phyloP scores from a whole-genome alignment of 768 basidiomycete species.

The Pleurotus ostreatus region DNA sequence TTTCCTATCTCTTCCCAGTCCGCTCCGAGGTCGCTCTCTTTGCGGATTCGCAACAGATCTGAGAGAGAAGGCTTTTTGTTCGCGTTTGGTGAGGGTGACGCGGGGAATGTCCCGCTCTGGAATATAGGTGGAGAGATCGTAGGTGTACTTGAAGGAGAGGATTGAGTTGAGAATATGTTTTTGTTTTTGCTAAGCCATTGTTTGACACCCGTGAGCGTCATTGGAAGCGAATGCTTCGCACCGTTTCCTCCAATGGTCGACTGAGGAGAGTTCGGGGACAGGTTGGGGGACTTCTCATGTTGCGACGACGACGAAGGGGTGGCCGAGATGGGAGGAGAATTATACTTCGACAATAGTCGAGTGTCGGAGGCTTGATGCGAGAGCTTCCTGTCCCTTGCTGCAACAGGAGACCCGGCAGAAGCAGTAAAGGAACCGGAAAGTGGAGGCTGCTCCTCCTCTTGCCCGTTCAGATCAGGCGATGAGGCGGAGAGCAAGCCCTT shows the following conservation, averaged over 20 bases:
- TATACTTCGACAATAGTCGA: conserved; percentile 54
- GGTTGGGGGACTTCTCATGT: conserved; percentile 41
- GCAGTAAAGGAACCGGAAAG: conserved; percentile 46
- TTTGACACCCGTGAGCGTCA: conserved; percentile 72
- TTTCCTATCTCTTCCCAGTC: conserved; percentile 66
- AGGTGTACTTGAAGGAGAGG: conserved; percentile 33
- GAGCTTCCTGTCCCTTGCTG: conserved; percentile 54
- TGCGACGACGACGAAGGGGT: conserved; percentile 44
- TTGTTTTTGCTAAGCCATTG: conserved; percentile 72
- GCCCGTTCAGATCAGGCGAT: conserved; percentile 41
- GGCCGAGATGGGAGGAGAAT: conserved; percentile 35
- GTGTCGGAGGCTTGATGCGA: conserved; percentile 71
- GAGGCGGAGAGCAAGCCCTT: conserved; percentile 46
- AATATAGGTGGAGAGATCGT: conserved; percentile 25
- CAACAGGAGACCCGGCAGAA: conserved; percentile 45
- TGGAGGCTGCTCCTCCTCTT: conserved; percentile 45
- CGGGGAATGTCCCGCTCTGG: conserved; percentile 16
- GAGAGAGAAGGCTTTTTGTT: conserved; percentile 65
- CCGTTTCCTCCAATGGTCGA: conserved; percentile 32
- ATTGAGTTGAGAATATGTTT: conserved; percentile 46
- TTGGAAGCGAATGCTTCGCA: conserved; percentile 49
- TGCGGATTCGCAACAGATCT: conserved; percentile 55
- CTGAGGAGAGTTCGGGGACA: conserved; percentile 33
- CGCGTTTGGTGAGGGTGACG: conserved; percentile 21
- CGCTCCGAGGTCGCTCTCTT: conserved; percentile 43